Evolutionary conservation across 1,284 basidiomycete genomes (phyloP), one percentile per base, ranked within the genome.

Genomic region (Violaceomyces palustris): DNA sequence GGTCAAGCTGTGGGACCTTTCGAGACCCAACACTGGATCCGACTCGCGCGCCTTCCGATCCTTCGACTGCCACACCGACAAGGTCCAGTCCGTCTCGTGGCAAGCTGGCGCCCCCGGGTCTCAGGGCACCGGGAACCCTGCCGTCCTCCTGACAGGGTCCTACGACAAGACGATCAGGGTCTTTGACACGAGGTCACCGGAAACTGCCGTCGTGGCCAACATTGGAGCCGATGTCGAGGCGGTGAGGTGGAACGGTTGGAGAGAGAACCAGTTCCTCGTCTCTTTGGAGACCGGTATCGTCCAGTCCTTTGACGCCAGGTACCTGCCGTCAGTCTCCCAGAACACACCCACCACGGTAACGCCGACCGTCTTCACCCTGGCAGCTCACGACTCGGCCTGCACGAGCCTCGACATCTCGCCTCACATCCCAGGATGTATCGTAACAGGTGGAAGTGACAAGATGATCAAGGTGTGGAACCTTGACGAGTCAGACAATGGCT

Each of bases 31-130:
- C 23, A 82, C 83, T 50, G 61, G 83, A 78, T 35, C 83, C 25
- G 37, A 35, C 4, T 61, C 68, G 12, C 76, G 76, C 1, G 80
- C 90, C 8, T 81, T 96, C 67, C 79, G 89, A 43, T 89, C 85
- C 57, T 98, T 94, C 74, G 82, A 79, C 31, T 36, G 31, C 12
- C 94, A 98, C 76, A 85, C 83, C 65, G 92, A 96, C 75, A 97
- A 96, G 77, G 88, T 98, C n/a, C 92, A 97, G 75, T 84, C 86
- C 4, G 89, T 98, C 3, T 86, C 93, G 69, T 99, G 94, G 94
- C 94, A 94, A 74, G 60, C 54, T 23, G 49, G 53, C 26, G 61
- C 58, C 14, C 34, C 47, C 1, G 60, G 60, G 2, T n/a, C n/a
- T n/a, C n/a, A n/a, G n/a, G 51, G 45, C 1, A 26, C 14, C 10